These are phyloP conservation scores for Fusarium camptoceras DNA, from an alignment of 2,329 filamentous ascomycete species.

Conservation along the genomic window DNA sequence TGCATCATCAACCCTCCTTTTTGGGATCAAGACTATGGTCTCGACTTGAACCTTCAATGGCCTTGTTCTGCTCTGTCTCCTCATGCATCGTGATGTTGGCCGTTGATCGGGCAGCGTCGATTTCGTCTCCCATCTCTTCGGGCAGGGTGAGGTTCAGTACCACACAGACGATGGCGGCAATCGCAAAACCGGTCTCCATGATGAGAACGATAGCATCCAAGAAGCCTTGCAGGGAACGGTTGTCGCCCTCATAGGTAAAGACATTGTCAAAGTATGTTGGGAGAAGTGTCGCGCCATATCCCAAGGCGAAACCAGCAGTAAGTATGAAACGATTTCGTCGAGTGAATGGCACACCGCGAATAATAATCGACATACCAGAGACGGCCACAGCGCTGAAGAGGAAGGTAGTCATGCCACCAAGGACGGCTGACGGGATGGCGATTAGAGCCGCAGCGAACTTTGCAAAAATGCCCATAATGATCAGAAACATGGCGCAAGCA, in stretches of 20 bases:
- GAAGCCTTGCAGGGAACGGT: constrained; percentile 77
- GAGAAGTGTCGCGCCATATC: constrained; percentile 76
- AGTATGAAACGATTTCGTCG: constrained; percentile 85
- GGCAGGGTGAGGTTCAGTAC: constrained; percentile 78
- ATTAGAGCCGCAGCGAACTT: constrained; percentile 86
- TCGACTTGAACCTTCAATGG: constrained; percentile 27
- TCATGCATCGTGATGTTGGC: constrained; percentile 34
- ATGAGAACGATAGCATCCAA: constrained; percentile 78
- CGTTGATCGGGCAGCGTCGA: constrained; percentile 43
- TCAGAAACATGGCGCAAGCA: constrained; percentile 79
- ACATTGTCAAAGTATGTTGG: constrained; percentile 76
- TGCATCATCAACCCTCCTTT: constrained; percentile 24
- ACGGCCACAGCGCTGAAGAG: constrained; percentile 82
- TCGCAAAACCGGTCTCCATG: constrained; percentile 79
- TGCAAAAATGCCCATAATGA: constrained; percentile 84
- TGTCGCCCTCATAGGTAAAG: constrained; percentile 77
- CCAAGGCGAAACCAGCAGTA: constrained; percentile 78
- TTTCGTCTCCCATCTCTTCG: constrained; percentile 77
- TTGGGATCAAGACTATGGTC: constrained; percentile 42
- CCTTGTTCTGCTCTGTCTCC: constrained; percentile 14
- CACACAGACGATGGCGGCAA: constrained; percentile 79
- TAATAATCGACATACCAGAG: constrained; percentile 81
- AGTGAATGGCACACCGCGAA: constrained; percentile 76
- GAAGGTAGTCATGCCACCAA: constrained; percentile 83
- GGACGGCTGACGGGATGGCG: constrained; percentile 75